Evolutionary conservation across 2,329 filamentous ascomycete species (phyloP), one percentile per base, ranked within the genome.

Genomic region (Diplodia intermedia): DNA sequence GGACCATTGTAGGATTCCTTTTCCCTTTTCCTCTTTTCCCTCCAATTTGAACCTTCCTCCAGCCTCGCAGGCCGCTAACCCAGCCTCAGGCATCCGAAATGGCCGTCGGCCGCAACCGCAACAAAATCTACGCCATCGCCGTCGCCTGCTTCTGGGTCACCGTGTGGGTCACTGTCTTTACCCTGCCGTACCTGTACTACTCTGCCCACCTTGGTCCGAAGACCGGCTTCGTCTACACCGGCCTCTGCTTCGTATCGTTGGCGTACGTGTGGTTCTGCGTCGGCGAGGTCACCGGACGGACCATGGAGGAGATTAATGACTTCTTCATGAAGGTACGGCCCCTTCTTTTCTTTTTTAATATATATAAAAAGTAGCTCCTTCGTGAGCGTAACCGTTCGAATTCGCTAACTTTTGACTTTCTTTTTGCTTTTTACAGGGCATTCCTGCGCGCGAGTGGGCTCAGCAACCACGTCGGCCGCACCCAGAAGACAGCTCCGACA

Each of bases 91-190:
- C 74, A 1, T 80, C 78, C 3, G 83, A 85, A 69, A 82, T 83
- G 79, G 80, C 83, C 0, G 81, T 83, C 29, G 83, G 83, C 4
- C 79, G 78, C 15, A 85, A 85, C 73, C 75, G 81, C 60, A 83
- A 82, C 72, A 83, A 83, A 72, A 83, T 82, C 70, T 80, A 76
- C n/a, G 75, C 80, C 9, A 76, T 78, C 4, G 76, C 82, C 0
- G 79, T 85, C 0, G 81, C 75, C 3, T 78, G 74, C 5, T 84
- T 84, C 74, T 84, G 76, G 76, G 72, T 68, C 26, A 61, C 56
- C 14, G 55, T 54, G 4, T 68, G 47, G 55, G 55, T 53, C 29
- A 68, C 49, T 20, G 55, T 62, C 33, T 68, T 61, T 50, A 68
- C 56, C 5, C 55, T 68, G 20, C 66, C 66, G 29, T 68, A 68